phyloP scores from a whole-genome alignment of 768 basidiomycete species.

The Rhodotorula kratochvilovae region DNA sequence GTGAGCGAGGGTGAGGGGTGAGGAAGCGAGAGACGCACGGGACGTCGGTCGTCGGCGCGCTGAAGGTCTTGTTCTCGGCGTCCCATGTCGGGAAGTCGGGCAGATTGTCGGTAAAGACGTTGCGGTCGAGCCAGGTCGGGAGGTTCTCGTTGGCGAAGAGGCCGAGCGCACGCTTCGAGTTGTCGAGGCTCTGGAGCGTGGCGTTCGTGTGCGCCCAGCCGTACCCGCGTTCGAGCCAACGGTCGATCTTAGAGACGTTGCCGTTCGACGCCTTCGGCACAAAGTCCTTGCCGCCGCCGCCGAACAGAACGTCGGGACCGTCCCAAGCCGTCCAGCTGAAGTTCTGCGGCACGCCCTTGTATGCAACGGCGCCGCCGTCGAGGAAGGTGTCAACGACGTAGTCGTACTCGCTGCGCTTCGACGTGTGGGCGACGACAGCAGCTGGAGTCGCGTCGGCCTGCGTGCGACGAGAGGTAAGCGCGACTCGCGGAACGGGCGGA shows the following conservation, averaged over 20 bases:
- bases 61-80: conserved; percentile 8
- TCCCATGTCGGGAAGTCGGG: conserved; percentile 9
- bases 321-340: conserved; percentile 47
- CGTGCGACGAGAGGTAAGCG: conserved; percentile 45
- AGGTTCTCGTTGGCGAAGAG: conserved; percentile 47
- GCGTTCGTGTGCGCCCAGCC: conserved; percentile 46
- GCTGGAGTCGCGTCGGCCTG: conserved; percentile 47
- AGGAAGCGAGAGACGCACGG: conserved; percentile 11
- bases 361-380: conserved; percentile 39
- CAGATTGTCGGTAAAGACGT: conserved; percentile 46
- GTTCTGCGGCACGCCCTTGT: conserved; percentile 21
- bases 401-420: conserved; percentile 45
- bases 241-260: conserved; percentile 41
- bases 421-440: conserved; percentile 43
- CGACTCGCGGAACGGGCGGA: conserved; percentile 46
- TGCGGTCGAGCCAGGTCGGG: conserved; percentile 50
- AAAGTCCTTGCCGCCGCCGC: conserved; percentile 32
- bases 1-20: too few species aligned
- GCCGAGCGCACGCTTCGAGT: conserved; percentile 46
- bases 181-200: conserved; percentile 44
- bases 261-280: conserved; percentile 32
- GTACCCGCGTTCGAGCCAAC: conserved; percentile 44
- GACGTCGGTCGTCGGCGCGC: background rate
- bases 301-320: conserved; percentile 44
- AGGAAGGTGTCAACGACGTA: conserved; percentile 48